These are phyloP conservation scores for Penicillium sp. DNA, from an alignment of 2,329 filamentous ascomycete species.

Conservation along the genomic window DNA sequence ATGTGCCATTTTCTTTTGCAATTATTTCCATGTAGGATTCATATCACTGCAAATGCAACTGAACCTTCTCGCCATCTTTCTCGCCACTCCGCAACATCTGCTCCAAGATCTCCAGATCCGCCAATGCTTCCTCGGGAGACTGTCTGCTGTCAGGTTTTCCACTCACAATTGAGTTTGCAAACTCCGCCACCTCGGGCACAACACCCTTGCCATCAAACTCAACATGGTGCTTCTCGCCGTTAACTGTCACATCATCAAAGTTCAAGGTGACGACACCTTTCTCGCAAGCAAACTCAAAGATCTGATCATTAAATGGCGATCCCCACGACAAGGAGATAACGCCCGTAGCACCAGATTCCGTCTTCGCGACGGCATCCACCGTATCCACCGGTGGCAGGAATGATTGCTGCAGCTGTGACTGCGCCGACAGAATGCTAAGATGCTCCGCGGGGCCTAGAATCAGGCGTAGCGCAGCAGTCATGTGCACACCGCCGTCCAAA, in stretches of 20 bases:
- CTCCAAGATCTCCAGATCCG: conserved; percentile 44
- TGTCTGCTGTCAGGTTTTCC: conserved; percentile 38
- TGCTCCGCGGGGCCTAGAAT: conserved; percentile 41
- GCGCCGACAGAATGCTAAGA: conserved; percentile 41
- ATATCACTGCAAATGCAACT: conserved; percentile 20
- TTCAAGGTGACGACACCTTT: conserved; percentile 43
- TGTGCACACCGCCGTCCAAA: conserved; percentile 52
- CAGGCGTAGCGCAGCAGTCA: conserved; percentile 45
- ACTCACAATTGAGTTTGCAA: conserved; percentile 41
- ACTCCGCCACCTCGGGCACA: conserved; percentile 45
- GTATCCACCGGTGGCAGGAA: conserved; percentile 52
- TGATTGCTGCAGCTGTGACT: conserved; percentile 42
- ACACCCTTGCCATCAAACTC: conserved; percentile 45
- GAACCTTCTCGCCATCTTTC: conserved; percentile 20
- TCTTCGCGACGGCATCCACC: conserved; percentile 44
- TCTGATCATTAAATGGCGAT: conserved; percentile 42
- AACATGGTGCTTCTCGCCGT: conserved; percentile 36
- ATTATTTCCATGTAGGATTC: neutral
- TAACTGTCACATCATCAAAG: conserved; percentile 30
- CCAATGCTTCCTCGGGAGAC: conserved; percentile 45
- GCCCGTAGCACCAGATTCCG: conserved; percentile 43
- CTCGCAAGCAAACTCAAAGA: conserved; percentile 46
- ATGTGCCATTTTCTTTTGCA: neutral
- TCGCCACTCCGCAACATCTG: conserved; percentile 30
- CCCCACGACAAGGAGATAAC: conserved; percentile 47